Evolutionary conservation across 2,329 filamentous ascomycete species (phyloP).

Genomic region (Aureobasidium sp.): DNA sequence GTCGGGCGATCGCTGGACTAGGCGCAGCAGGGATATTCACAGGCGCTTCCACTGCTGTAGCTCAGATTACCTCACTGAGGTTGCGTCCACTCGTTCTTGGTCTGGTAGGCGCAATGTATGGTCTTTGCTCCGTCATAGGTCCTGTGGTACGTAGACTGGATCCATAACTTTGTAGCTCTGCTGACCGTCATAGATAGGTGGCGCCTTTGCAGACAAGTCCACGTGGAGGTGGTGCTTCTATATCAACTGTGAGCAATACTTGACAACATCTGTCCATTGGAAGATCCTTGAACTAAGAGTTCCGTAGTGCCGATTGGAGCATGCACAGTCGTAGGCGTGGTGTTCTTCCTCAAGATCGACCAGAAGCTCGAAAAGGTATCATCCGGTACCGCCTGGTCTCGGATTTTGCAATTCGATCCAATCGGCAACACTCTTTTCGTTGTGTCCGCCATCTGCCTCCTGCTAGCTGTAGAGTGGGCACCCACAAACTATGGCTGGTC

Average conservation of each 20-base stretch:
- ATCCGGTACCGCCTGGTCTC: neutral
- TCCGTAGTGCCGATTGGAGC: slow-evolving; percentile 43
- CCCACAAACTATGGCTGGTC: slow-evolving; percentile 40
- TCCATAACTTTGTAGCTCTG: no score
- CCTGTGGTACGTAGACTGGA: no score
- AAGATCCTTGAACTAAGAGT: no score
- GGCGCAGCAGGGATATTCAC: slow-evolving; percentile 44
- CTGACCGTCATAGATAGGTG: slow-evolving; percentile 33
- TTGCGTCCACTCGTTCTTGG: slow-evolving; percentile 43
- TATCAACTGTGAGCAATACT: slow-evolving; percentile 37
- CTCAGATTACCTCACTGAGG: slow-evolving; percentile 36
- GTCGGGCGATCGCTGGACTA: slow-evolving; percentile 43
- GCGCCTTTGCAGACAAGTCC: slow-evolving; percentile 30
- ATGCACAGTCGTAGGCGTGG: slow-evolving; percentile 26
- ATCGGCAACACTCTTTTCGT: slow-evolving; percentile 40
- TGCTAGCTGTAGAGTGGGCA: slow-evolving; percentile 44
- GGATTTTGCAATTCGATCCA: slow-evolving; percentile 17
- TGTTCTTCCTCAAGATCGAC: neutral
- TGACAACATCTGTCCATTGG: slow-evolving; percentile 43
- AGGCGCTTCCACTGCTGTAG: slow-evolving; percentile 41
- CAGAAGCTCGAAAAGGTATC: neutral
- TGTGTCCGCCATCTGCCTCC: slow-evolving; percentile 38
- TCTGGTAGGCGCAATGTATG: slow-evolving; percentile 38
- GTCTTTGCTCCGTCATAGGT: slow-evolving; percentile 41
- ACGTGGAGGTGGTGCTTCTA: slow-evolving; percentile 45